These are phyloP conservation scores for Salix exigua DNA, from an alignment of 345 rosid species.

Conservation along the genomic window DNA sequence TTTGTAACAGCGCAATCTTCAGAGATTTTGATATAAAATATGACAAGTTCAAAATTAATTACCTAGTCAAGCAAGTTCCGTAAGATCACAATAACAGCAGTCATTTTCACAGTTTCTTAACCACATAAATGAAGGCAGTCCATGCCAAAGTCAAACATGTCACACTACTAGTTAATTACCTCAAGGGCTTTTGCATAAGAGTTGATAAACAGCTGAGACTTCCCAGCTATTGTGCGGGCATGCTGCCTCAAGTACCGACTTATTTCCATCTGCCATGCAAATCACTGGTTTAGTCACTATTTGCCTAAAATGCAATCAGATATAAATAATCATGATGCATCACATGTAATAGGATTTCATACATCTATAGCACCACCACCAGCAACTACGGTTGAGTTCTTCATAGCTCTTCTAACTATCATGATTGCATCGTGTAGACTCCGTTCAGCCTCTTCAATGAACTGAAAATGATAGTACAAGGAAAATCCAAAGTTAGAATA, in stretches of 20 bases:
- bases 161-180: conserved; percentile 38
- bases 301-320: background rate
- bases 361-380: conserved; percentile 99
- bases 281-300: conserved; percentile 11
- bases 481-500: background rate
- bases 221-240: conserved; percentile 94
- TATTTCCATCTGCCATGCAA: conserved; percentile 80
- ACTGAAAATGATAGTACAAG: conserved; percentile 37
- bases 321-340: background rate
- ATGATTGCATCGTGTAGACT: conserved; percentile 99
- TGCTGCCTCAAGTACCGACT: conserved; percentile 88
- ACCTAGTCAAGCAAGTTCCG: background rate
- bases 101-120: background rate
- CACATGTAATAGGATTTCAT: conserved; percentile 24
- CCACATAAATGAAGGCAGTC: background rate
- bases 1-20: background rate
- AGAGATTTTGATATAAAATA: background rate
- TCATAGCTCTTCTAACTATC: conserved; percentile 96
- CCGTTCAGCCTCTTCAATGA: conserved; percentile 98
- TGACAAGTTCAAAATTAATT: background rate
- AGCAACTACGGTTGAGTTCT: conserved; percentile 97
- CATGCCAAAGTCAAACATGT: background rate
- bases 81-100: background rate
- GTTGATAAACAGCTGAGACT: conserved; percentile 90
- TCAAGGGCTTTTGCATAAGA: conserved; percentile 98